Evolutionary conservation across 2,329 filamentous ascomycete species (phyloP), one percentile per base, ranked within the genome.

Genomic region (Claviceps pazoutovae): DNA sequence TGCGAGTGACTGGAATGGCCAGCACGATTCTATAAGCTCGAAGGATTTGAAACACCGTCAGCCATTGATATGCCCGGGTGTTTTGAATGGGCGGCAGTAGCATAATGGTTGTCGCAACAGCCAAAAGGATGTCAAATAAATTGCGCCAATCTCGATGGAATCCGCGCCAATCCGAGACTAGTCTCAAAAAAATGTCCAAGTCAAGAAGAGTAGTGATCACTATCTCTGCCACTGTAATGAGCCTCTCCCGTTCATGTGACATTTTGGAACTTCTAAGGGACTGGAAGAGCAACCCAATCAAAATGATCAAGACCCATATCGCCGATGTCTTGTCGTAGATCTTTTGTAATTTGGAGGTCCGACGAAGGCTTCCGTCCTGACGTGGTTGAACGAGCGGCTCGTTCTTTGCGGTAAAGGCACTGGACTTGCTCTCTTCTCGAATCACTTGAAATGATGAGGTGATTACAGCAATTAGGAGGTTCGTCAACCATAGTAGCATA

Each of bases 361-460:
- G 66, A 23, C 56, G 61, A 48, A 59, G 52, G 14, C 56, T 67
- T 59, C 65, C 72, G 54, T 71, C 75, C 60, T 59, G 64, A 54
- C 54, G 62, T 36, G 59, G 60, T 49, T 65, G 62, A 14, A 66
- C 53, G 2, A 68, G 59, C 4, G 66, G 67, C 55, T 78, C 77
- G 41, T 87, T 78, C 53, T 88, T 80, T 13, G 82, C 81, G 4
- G 89, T 90, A 66, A 98, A 98, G 3, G 94, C 93, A 70, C 90
- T 96, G 36, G 85, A 83, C 66, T 86, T 90, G 69, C 88, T 95
- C 65, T 98, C 93, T 71, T 98, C 94, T 56, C 93, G 82, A 60
- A 98, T 98, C 57, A 98, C 87, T 65, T 98, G 93, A 62, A 98
- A 98, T 1, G 91, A 96, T 5, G 93, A 95, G 0, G 93, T 98